These are phyloP conservation scores for Triadica sebifera DNA, from an alignment of 345 rosid genomes.

Conservation along the genomic window DNA sequence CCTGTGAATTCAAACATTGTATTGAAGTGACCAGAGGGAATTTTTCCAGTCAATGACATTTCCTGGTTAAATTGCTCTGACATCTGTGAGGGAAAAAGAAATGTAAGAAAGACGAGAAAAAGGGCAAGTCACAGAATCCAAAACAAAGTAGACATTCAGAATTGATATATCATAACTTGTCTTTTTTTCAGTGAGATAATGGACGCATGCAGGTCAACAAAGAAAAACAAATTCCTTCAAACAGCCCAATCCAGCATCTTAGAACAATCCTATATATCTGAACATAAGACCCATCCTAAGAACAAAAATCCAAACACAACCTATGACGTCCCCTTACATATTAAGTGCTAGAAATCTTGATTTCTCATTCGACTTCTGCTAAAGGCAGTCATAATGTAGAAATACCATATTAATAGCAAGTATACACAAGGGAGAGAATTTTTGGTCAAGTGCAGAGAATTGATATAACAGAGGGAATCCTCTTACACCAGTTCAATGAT, in stretches of 20 bases:
- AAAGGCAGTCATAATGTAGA: not conserved
- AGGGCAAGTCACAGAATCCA: not conserved
- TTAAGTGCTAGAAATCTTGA: not conserved
- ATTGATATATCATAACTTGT: not conserved
- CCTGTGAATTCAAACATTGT: slow-evolving; percentile 85
- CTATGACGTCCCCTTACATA: not conserved
- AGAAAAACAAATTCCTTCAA: not conserved
- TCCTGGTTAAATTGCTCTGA: slow-evolving; percentile 97
- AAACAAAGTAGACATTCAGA: not conserved
- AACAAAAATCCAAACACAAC: not conserved
- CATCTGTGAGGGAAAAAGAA: slow-evolving; percentile 51
- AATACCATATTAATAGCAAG: not conserved
- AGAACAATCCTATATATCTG: not conserved
- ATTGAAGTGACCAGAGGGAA: slow-evolving; percentile 90
- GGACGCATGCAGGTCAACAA: not conserved
- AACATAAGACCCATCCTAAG: not conserved
- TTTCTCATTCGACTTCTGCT: not conserved
- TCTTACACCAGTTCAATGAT: too few species aligned
- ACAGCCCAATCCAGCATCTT: slow-evolving; percentile 6
- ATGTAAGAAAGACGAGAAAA: slow-evolving; percentile 1
- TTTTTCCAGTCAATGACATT: slow-evolving; percentile 77
- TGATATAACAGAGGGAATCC: not conserved
- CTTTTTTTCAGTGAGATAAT: not conserved
- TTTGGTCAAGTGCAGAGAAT: not conserved
- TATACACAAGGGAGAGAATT: not conserved